Evolutionary conservation across 139 green algal genomes (phyloP).

Genomic region (Chlorella sp.): DNA sequence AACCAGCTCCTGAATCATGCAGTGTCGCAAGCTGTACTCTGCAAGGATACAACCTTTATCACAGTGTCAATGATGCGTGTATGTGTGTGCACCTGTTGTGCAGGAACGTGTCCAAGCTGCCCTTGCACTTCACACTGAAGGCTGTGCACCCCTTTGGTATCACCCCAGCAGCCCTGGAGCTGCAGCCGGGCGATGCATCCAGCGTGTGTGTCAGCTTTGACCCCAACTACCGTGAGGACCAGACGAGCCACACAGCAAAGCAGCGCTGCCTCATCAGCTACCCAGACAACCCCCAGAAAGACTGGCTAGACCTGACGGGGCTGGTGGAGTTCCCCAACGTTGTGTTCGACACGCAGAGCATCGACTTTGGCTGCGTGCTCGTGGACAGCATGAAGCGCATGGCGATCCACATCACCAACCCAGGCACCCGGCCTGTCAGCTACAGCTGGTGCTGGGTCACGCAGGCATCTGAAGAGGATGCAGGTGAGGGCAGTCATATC

Average conservation of each 20-base stretch:
- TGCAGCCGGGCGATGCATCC: constrained; percentile 45
- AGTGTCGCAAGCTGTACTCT: too few relatives aligned
- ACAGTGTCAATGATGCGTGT: too few relatives aligned
- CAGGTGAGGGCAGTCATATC: too few relatives aligned
- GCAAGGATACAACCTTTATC: too few relatives aligned
- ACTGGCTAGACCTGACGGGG: constrained; percentile 53
- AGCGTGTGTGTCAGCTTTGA: constrained; percentile 55
- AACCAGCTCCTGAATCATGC: constrained; percentile 1
- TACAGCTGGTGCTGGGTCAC: constrained; percentile 61
- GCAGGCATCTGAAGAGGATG: too few relatives aligned
- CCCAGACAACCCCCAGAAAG: constrained; percentile 21
- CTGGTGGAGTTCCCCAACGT: constrained; percentile 74
- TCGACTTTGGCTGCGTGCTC: constrained; percentile 69
- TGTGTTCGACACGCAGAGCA: constrained; percentile 10
- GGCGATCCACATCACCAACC: constrained; percentile 57
- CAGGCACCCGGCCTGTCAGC: constrained; percentile 24
- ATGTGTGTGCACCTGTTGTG: constrained; percentile 24
- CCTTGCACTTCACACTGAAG: constrained; percentile 51
- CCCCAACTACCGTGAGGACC: constrained; percentile 17
- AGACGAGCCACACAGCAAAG: not conserved
- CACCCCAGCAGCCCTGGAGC: constrained; percentile 28
- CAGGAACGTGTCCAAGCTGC: constrained; percentile 57
- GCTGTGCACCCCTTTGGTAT: constrained; percentile 50
- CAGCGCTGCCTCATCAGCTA: not conserved
- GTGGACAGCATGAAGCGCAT: constrained; percentile 58